Evolutionary conservation across 1,284 basidiomycete species (phyloP).

Genomic region (Trichosporon sp.): DNA sequence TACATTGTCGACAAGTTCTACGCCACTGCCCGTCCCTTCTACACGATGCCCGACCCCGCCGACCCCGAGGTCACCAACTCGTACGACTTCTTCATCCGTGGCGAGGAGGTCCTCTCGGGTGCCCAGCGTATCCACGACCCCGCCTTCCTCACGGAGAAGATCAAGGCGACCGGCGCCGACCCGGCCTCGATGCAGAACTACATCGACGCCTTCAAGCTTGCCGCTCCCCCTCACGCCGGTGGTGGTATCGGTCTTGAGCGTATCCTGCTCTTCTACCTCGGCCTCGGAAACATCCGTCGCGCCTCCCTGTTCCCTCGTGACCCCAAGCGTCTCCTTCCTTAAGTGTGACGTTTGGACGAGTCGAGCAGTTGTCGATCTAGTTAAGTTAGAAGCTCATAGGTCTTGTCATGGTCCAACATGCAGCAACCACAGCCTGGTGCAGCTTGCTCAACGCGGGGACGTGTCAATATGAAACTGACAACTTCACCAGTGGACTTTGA

Average conservation of each 20-base stretch:
- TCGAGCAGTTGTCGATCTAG: neutral
- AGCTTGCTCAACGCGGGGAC: no score
- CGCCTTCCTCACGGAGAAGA: constrained; percentile 75
- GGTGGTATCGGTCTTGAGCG: constrained; percentile 78
- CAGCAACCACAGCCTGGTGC: neutral
- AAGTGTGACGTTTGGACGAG: neutral
- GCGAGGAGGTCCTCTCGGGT: constrained; percentile 96
- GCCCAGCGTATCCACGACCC: constrained; percentile 97
- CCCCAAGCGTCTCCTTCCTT: constrained; percentile 64
- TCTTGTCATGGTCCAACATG: constrained; percentile 1
- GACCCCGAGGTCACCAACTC: constrained; percentile 93
- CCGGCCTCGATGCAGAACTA: constrained; percentile 87
- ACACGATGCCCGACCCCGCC: constrained; percentile 93
- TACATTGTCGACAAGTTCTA: constrained; percentile 98
- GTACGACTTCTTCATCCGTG: constrained; percentile 99
- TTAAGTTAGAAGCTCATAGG: constrained; percentile 9
- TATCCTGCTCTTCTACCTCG: constrained; percentile 88
- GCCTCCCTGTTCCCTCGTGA: constrained; percentile 95
- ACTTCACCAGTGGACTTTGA: no score
- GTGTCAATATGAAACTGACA: no score
- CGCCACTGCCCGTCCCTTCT: constrained; percentile 78
- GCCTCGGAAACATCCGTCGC: constrained; percentile 91
- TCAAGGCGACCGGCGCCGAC: constrained; percentile 72
- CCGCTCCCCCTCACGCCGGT: constrained; percentile 76
- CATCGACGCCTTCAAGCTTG: constrained; percentile 90